Conservation (phyloP, 192 early-diverging fungal species). For the Phlyctochytrium arcticum region DNA sequence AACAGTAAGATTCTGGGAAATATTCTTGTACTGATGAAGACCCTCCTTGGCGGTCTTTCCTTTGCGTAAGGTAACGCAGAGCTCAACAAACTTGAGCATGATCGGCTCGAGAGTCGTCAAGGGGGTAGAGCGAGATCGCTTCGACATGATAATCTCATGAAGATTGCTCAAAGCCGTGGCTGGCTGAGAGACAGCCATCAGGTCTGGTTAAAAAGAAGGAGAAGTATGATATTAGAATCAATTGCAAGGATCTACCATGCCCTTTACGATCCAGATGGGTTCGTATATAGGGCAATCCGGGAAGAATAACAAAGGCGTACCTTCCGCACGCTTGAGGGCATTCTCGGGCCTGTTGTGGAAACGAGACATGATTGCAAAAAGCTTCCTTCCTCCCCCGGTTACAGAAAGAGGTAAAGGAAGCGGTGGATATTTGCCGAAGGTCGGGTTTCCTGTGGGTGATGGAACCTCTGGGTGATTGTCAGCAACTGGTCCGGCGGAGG, state of each 20-base stretch:
- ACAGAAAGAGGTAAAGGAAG: constrained; percentile 6
- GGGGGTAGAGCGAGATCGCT: constrained; percentile 78
- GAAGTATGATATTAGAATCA: background rate
- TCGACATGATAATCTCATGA: constrained; percentile 88
- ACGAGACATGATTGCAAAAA: constrained; percentile 36
- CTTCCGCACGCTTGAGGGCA: constrained; percentile 84
- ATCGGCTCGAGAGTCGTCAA: constrained; percentile 85
- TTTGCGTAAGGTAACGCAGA: constrained; percentile 80
- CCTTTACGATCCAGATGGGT: too few relatives aligned
- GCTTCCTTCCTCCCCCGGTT: constrained; percentile 23
- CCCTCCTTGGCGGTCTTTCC: constrained; percentile 94
- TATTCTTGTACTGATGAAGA: constrained; percentile 97
- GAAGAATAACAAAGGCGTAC: constrained; percentile 35
- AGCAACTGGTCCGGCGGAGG: too few relatives aligned
- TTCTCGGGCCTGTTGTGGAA: constrained; percentile 73
- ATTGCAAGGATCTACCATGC: background rate
- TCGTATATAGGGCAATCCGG: too few relatives aligned
- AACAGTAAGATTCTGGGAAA: constrained; percentile 92
- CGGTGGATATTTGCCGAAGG: background rate
- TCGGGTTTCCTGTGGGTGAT: too few relatives aligned
- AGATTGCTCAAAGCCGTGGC: constrained; percentile 80
- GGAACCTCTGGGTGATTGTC: too few relatives aligned
- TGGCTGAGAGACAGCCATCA: constrained; percentile 81
- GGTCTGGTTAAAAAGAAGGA: constrained; percentile 44
- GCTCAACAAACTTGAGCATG: constrained; percentile 87